Percentiles rank a stretch among this genome's conserved stretches.
Conservation (phyloP, 345 rosid species). For the Kandelia obovata region DNA sequence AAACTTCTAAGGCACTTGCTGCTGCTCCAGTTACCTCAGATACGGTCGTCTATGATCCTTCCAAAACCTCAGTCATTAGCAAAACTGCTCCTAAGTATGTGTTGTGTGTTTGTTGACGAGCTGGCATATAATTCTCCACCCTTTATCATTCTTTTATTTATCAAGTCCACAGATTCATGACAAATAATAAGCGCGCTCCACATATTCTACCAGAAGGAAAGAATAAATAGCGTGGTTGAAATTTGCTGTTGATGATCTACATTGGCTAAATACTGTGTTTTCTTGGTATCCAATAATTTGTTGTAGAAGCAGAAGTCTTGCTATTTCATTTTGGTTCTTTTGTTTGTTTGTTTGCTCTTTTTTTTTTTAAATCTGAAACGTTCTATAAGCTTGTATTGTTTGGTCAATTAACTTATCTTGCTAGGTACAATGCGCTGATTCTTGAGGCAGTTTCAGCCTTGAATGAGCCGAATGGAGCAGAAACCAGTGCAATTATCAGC, state of each 20-base stretch:
- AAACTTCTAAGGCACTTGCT: constrained; percentile 14
- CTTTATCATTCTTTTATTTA: too few species aligned
- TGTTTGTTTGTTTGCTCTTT: background rate
- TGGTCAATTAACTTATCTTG: constrained; percentile 12
- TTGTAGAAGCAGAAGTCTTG: background rate
- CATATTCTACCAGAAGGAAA: too few species aligned
- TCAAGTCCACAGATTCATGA: too few species aligned
- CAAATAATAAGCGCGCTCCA: too few species aligned
- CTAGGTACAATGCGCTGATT: constrained; percentile 64
- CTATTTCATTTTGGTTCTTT: background rate
- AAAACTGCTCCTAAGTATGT: constrained; percentile 46
- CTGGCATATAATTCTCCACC: background rate
- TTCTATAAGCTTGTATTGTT: background rate
- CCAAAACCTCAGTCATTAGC: constrained; percentile 16
- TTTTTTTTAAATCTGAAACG: background rate
- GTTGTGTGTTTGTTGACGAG: background rate
- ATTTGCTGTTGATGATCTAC: background rate
- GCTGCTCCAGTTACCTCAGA: constrained; percentile 29
- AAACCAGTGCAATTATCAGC: constrained; percentile 50
- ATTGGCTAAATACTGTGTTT: background rate
- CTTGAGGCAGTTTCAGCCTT: constrained; percentile 68
- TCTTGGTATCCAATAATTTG: background rate
- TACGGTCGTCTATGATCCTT: constrained; percentile 24
- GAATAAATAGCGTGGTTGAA: too few species aligned
- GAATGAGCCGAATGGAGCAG: constrained; percentile 62